phyloP scores from a whole-genome alignment of 2,329 filamentous ascomycete genomes.

The Gnomoniopsis sp. region DNA sequence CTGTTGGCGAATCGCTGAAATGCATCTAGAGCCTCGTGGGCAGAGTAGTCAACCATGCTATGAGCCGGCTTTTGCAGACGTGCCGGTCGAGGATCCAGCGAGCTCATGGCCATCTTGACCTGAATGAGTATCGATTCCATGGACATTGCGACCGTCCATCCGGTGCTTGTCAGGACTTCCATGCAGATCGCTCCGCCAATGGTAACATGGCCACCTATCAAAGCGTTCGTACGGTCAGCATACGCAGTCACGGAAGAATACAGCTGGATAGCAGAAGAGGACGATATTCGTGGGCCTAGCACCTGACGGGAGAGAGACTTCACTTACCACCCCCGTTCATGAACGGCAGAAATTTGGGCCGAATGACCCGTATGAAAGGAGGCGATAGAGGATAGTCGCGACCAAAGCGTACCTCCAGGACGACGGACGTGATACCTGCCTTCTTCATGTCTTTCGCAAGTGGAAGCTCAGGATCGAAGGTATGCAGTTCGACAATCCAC shows the following conservation, averaged over 20 bases:
- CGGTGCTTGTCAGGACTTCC: slow-evolving; percentile 77
- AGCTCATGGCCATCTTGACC: slow-evolving; percentile 72
- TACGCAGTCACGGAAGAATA: not conserved
- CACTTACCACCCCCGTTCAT: slow-evolving; percentile 57
- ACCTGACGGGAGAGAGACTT: not conserved
- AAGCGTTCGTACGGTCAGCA: not conserved
- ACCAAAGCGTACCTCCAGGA: slow-evolving; percentile 80
- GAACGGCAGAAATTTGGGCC: slow-evolving; percentile 75
- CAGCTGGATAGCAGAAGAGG: slow-evolving; percentile 51
- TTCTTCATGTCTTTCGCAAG: slow-evolving; percentile 72
- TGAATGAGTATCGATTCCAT: slow-evolving; percentile 81
- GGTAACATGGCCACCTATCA: slow-evolving; percentile 52
- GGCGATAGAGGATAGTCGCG: slow-evolving; percentile 72
- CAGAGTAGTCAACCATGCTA: slow-evolving; percentile 54
- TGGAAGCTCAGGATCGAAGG: slow-evolving; percentile 67
- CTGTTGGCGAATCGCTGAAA: slow-evolving; percentile 63
- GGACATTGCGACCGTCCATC: slow-evolving; percentile 71
- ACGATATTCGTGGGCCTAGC: not conserved
- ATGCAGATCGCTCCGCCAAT: slow-evolving; percentile 79
- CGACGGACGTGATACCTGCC: slow-evolving; percentile 60
- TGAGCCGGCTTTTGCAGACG: slow-evolving; percentile 46
- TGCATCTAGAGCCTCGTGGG: slow-evolving; percentile 69
- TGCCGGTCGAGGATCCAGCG: slow-evolving; percentile 66
- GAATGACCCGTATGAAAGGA: slow-evolving; percentile 80
- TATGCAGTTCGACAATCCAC: slow-evolving; percentile 88